Conservation (phyloP, 805 yeast species). For the Kodamaea kaohsiungensis region DNA sequence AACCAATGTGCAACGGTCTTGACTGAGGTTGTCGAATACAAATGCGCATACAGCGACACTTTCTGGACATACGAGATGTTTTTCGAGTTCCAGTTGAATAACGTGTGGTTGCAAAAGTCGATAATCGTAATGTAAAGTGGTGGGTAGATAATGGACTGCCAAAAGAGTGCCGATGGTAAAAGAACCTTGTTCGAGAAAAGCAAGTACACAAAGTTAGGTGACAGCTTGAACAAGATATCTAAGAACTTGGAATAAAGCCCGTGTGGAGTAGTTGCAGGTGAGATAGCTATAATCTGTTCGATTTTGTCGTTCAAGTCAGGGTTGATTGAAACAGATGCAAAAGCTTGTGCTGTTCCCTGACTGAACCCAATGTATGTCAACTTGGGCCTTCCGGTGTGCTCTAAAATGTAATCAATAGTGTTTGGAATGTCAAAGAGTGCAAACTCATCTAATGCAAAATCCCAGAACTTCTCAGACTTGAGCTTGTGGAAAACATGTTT, state of each 20-base stretch:
- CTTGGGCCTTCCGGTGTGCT: slow-evolving; percentile 38
- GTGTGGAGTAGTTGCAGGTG: slow-evolving; percentile 93
- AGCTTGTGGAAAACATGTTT: slow-evolving; percentile 56
- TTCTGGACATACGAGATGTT: slow-evolving; percentile 78
- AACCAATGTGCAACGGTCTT: slow-evolving; percentile 32
- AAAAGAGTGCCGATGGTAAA: slow-evolving; percentile 73
- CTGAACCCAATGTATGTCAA: slow-evolving; percentile 84
- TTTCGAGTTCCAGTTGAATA: slow-evolving; percentile 77
- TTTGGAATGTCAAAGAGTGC: slow-evolving; percentile 89
- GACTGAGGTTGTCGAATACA: slow-evolving; percentile 86
- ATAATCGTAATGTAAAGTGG: slow-evolving; percentile 71
- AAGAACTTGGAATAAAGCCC: slow-evolving; percentile 77
- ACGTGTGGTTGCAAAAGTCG: slow-evolving; percentile 62
- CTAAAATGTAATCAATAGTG: slow-evolving; percentile 70
- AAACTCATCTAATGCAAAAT: slow-evolving; percentile 88
- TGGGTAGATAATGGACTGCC: slow-evolving; percentile 79
- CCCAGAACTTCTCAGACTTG: slow-evolving; percentile 66
- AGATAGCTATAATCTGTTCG: slow-evolving; percentile 70
- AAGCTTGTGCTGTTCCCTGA: slow-evolving; percentile 93
- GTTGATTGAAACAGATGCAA: slow-evolving; percentile 74
- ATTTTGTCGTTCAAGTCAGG: slow-evolving; percentile 59
- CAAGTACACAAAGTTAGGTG: slow-evolving; percentile 69
- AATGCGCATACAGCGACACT: slow-evolving; percentile 76
- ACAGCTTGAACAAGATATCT: slow-evolving; percentile 70
- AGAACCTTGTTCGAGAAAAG: slow-evolving; percentile 75